Conservation (phyloP, 257 asterid genomes). For the Knoxia roxburghii region DNA sequence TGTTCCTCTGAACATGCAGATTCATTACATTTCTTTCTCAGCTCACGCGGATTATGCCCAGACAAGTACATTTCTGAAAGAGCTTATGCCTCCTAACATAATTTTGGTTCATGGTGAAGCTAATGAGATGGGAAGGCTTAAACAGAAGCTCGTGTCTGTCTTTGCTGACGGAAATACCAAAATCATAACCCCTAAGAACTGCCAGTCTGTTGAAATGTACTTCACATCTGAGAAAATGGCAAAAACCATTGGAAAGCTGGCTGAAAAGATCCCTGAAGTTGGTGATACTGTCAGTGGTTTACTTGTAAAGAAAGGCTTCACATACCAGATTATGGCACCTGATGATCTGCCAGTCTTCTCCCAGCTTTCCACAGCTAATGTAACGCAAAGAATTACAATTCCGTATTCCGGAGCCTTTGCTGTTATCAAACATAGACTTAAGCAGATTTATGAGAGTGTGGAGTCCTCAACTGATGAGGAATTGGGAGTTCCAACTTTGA, state of each 20-base stretch:
- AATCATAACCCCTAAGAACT: conserved; percentile 83
- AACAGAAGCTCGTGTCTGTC: conserved; percentile 71
- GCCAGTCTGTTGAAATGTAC: conserved; percentile 88
- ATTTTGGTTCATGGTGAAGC: conserved; percentile 91
- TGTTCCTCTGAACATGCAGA: conserved; percentile 86
- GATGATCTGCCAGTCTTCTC: conserved; percentile 92
- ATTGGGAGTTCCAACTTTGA: conserved; percentile 59
- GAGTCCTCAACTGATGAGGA: conserved; percentile 73
- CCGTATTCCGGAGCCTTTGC: conserved; percentile 97
- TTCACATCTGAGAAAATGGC: conserved; percentile 94
- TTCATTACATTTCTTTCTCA: conserved; percentile 89
- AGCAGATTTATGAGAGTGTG: conserved; percentile 84
- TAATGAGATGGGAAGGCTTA: conserved; percentile 88
- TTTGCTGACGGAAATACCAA: conserved; percentile 85
- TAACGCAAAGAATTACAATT: conserved; percentile 79
- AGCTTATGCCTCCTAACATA: conserved; percentile 95
- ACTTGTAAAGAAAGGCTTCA: conserved; percentile 91
- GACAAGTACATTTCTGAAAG: conserved; percentile 85
- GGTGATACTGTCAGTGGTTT: conserved; percentile 83
- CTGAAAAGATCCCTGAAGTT: conserved; percentile 59
- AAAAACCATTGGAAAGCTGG: conserved; percentile 77
- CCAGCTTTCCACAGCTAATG: conserved; percentile 80
- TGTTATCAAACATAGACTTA: conserved; percentile 76
- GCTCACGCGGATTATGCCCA: conserved; percentile 96
- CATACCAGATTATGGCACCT: conserved; percentile 94